Evolutionary conservation across 805 yeast species (phyloP).

Genomic region (Yamadazyma kitorensis): DNA sequence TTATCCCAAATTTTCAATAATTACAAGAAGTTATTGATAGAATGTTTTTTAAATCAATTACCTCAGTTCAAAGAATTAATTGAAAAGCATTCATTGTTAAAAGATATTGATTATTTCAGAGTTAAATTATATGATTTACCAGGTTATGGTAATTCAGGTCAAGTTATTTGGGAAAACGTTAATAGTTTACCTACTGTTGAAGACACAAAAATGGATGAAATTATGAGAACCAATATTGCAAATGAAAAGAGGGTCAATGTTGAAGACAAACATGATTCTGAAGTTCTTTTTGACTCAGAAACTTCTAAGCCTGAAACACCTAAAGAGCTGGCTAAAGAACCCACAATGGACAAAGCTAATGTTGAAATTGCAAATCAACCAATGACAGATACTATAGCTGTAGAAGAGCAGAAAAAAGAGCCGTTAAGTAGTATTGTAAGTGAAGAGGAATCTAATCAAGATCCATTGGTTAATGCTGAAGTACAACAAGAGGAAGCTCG

Average conservation of each 20-base stretch:
- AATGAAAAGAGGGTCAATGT: constrained; percentile 12
- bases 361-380: no score
- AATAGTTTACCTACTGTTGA: constrained; percentile 51
- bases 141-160: constrained; percentile 62
- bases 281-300: constrained; percentile 3
- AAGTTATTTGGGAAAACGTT: constrained; percentile 59
- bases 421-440: no score
- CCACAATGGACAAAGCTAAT: no score
- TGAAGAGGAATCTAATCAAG: background rate
- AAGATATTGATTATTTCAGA: constrained; percentile 62
- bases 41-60: constrained; percentile 46
- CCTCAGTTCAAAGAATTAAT: constrained; percentile 48
- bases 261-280: constrained; percentile 6
- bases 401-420: constrained; percentile 1
- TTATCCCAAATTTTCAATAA: constrained; percentile 52
- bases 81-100: constrained; percentile 53
- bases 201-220: constrained; percentile 45
- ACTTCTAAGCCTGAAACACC: background rate
- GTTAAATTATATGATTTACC: constrained; percentile 57
- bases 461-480: background rate
- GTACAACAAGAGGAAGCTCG: constrained; percentile 2
- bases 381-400: no score
- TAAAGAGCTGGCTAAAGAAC: no score
- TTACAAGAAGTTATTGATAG: constrained; percentile 54
- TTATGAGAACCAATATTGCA: constrained; percentile 40